Conservation (phyloP, 116 monocot genomes). For the Trichopus zeylanicus region DNA sequence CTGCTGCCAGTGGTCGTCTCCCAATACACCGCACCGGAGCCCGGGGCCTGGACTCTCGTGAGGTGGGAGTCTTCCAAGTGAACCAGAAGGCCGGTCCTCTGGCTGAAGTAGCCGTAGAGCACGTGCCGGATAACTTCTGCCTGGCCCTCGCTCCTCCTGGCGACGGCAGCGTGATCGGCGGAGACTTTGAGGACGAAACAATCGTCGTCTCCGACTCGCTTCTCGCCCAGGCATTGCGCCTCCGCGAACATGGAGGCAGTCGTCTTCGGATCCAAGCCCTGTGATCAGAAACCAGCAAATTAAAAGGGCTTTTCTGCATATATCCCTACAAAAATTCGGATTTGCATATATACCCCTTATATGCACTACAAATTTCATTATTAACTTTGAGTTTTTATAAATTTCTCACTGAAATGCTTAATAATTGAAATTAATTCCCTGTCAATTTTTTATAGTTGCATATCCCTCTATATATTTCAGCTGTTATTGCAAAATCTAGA, state of each 20-base stretch:
- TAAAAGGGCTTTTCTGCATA: no score
- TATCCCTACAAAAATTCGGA: no score
- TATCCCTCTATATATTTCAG: no score
- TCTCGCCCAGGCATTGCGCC: constrained; percentile 60
- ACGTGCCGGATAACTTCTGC: constrained; percentile 67
- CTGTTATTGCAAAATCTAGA: no score
- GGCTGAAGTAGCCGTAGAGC: constrained; percentile 55
- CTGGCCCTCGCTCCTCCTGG: constrained; percentile 38
- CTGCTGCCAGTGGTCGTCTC: constrained; percentile 43
- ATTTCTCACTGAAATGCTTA: no score
- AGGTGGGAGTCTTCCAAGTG: constrained; percentile 52
- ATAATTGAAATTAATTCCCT: no score
- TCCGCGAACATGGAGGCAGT: constrained; percentile 53
- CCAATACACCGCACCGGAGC: constrained; percentile 32
- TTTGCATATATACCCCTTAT: no score
- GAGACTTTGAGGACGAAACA: constrained; percentile 67
- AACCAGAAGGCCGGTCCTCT: constrained; percentile 45
- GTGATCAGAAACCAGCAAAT: constrained; percentile 1
- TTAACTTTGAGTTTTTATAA: no score
- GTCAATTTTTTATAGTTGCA: no score
- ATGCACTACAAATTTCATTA: no score
- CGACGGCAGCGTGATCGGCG: constrained; percentile 33
- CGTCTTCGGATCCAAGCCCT: constrained; percentile 69
- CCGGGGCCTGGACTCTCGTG: constrained; percentile 31
- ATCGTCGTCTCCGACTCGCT: constrained; percentile 39